phyloP scores from a whole-genome alignment of 371 early-diverging fungal species.

The Mucor racemosus region DNA sequence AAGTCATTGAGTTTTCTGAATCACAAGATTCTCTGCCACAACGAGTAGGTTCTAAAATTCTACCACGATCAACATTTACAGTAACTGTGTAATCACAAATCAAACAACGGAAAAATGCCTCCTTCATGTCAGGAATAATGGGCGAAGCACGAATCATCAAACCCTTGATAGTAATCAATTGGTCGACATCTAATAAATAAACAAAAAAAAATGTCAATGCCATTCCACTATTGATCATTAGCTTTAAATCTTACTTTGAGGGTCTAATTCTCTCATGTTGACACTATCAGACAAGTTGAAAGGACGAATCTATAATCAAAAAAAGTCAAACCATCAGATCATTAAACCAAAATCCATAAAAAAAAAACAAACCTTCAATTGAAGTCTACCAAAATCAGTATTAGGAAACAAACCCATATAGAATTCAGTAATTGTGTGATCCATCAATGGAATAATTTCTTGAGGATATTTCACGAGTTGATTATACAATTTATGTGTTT shows the following conservation, averaged over 20 bases:
- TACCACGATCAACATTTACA: constrained; percentile 91
- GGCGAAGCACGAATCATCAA: constrained; percentile 93
- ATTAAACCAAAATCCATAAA: not conserved
- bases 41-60: constrained; percentile 90
- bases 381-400: constrained; percentile 53
- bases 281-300: constrained; percentile 82
- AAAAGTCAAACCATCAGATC: not conserved
- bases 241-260: constrained; percentile 56
- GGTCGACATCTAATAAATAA: constrained; percentile 86
- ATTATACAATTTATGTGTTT: constrained; percentile 73
- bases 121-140: constrained; percentile 95
- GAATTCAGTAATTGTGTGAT: constrained; percentile 85
- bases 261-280: constrained; percentile 96
- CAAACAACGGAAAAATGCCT: constrained; percentile 91
- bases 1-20: constrained; percentile 79
- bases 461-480: constrained; percentile 96
- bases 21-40: constrained; percentile 88
- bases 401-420: constrained; percentile 73
- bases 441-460: constrained; percentile 97
- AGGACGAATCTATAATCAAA: constrained; percentile 80
- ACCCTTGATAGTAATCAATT: constrained; percentile 95
- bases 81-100: constrained; percentile 83
- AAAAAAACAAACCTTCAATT: constrained; percentile 20
- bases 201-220: not conserved
- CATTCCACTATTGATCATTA: not conserved